Base-by-base conservation (phyloP, 495 filamentous ascomycete genomes). In the Neurospora sp. region DNA sequence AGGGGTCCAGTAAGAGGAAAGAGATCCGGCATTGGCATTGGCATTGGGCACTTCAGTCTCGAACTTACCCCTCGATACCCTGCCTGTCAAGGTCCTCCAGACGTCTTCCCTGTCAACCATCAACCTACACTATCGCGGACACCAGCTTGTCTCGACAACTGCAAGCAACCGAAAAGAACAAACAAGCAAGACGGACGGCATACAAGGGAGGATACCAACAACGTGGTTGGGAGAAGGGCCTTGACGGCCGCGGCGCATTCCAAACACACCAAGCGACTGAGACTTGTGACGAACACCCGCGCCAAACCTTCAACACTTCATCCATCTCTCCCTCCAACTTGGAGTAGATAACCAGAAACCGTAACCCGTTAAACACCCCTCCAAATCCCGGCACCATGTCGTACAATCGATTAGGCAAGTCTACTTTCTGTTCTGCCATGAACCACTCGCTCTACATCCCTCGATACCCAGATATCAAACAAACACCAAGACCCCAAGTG, bases 361-460 rank as follows among this genome's bases (percentile, higher is more conserved):
- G 6, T 35, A 31, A 9, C 53, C 22, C 27, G 53, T 61, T 31
- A 18, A 31, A 35, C 27, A 31, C 20, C 48, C 48, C 5, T 59
- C 11, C 22, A 35, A 61, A 66, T 66, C 27, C 53, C 53, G 14
- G 53, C 78, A 83, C 79, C 83, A 88, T 88, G 86, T 87, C 90
- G 79, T 92, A 92, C 83, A 91, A 92, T 86, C 89, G 89, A 71
- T 82, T 92, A 86, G 88, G 91, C 89, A 83, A 84, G 90, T 89
- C 73, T 76, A 72, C 74, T 74, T 73, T 35, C 69, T 71, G 61
- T 73, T 53, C 12, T 11, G 27, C 38, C 38, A 59, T 53, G n/a
- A 53, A 53, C 10, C 46, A 22, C 46, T 22, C 42, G 42, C 42
- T 44, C 40, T 46, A n/a, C 22, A 35, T 41, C 66, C 22, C 68